A percentile compares a stretch with the other conserved stretches of the same genome.
Conservation (phyloP, 306 rosid genomes). For the Ochetophila trinervis region DNA sequence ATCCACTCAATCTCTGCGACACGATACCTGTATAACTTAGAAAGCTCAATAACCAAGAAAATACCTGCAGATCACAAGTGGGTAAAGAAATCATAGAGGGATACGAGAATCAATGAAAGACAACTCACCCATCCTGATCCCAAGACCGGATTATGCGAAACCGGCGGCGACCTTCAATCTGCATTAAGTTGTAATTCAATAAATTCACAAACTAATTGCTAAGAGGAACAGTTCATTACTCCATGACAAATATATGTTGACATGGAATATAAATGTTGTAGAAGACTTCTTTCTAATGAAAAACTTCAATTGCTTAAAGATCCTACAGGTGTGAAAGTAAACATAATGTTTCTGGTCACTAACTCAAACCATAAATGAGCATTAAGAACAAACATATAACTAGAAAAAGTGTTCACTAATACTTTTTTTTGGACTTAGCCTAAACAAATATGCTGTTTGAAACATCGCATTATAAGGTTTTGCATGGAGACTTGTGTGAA, state of each 20-base stretch:
- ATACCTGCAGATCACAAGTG: constrained; percentile 1
- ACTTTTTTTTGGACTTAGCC: too few species aligned
- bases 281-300: background rate
- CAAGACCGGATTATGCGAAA: constrained; percentile 62
- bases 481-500: too few species aligned
- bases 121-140: constrained; percentile 95
- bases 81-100: constrained; percentile 11
- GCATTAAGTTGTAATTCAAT: constrained; percentile 27
- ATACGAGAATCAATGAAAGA: background rate
- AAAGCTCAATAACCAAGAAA: constrained; percentile 18
- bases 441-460: too few species aligned
- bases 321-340: too few species aligned
- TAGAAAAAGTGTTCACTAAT: too few species aligned
- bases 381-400: too few species aligned
- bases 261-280: background rate
- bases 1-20: constrained; percentile 94
- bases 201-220: background rate
- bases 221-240: background rate
- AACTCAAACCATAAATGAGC: too few species aligned
- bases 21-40: constrained; percentile 65
- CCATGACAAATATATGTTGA: background rate
- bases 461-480: too few species aligned
- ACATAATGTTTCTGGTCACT: too few species aligned
- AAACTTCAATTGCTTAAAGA: too few species aligned
- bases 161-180: constrained; percentile 91